These are phyloP conservation scores for Monosporozyma unispora DNA, from an alignment of 805 yeast species.

Conservation along the genomic window DNA sequence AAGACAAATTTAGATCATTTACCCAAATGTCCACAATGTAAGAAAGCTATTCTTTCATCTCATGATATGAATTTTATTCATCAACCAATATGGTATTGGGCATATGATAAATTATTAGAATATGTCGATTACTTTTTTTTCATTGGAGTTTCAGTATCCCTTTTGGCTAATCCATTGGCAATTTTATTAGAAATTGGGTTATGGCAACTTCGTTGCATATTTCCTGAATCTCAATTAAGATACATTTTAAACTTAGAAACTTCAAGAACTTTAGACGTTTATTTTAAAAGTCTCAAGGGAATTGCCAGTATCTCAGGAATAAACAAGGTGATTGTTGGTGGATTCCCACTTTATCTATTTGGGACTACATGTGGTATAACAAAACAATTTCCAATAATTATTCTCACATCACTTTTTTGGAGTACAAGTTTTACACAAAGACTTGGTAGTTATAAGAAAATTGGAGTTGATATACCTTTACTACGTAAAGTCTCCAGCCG, in stretches of 20 bases:
- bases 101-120: slow-evolving; percentile 1
- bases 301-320: slow-evolving; percentile 12
- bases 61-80: slow-evolving; percentile 1
- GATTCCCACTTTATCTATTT: slow-evolving; percentile 16
- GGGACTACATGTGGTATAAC: slow-evolving; percentile 5
- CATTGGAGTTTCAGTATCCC: background rate
- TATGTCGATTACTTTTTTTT: slow-evolving; percentile 4
- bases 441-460: slow-evolving; percentile 7
- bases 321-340: slow-evolving; percentile 14
- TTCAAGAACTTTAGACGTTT: slow-evolving; percentile 24
- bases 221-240: slow-evolving; percentile 21
- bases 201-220: slow-evolving; percentile 22
- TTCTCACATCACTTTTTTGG: background rate
- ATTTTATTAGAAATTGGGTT: slow-evolving; percentile 18
- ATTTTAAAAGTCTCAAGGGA: slow-evolving; percentile 17
- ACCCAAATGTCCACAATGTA: slow-evolving; percentile 11
- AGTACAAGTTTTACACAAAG: slow-evolving; percentile 5
- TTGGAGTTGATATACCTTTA: background rate
- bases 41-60: slow-evolving; percentile 4
- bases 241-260: slow-evolving; percentile 18
- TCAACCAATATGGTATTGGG: background rate
- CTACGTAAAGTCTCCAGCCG: too few relatives aligned
- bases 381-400: background rate
- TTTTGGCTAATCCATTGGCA: slow-evolving; percentile 12
- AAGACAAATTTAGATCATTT: background rate